Evolutionary conservation across 495 filamentous ascomycete species (phyloP).

Genomic region (Parmelia sp.): DNA sequence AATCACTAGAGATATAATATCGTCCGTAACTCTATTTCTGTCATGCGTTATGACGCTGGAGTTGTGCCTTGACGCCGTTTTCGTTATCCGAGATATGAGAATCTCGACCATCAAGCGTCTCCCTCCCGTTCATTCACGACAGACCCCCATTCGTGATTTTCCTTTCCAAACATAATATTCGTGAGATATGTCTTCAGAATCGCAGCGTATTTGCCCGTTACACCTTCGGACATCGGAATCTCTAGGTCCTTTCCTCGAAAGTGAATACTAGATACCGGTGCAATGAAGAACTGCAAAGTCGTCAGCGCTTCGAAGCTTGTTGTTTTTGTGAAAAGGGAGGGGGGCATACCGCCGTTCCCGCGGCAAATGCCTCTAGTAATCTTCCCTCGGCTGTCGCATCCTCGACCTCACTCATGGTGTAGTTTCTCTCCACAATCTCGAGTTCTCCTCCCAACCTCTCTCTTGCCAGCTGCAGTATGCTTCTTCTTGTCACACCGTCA

Average conservation of each 20-base stretch:
- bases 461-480: constrained; percentile 66
- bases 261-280: constrained; percentile 75
- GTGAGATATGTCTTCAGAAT: constrained; percentile 71
- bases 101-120: neutral
- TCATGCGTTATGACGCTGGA: neutral
- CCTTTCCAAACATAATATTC: constrained; percentile 82
- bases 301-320: neutral
- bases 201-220: constrained; percentile 59
- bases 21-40: neutral
- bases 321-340: constrained; percentile 3
- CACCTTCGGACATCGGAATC: constrained; percentile 63
- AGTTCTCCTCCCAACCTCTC: constrained; percentile 54
- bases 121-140: constrained; percentile 47
- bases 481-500: constrained; percentile 74
- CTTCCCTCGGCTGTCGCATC: constrained; percentile 68
- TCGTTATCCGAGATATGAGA: neutral
- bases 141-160: constrained; percentile 72
- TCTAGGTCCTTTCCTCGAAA: constrained; percentile 66
- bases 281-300: constrained; percentile 64
- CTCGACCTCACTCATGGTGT: constrained; percentile 72
- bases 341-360: constrained; percentile 70
- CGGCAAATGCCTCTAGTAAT: constrained; percentile 76
- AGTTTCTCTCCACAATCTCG: constrained; percentile 71
- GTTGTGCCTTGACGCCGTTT: neutral
- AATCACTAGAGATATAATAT: no score